A percentile compares a stretch with the other conserved stretches of the same genome.
phyloP scores from a whole-genome alignment of 148 eudicot species.

The Gaultheria prostrata region DNA sequence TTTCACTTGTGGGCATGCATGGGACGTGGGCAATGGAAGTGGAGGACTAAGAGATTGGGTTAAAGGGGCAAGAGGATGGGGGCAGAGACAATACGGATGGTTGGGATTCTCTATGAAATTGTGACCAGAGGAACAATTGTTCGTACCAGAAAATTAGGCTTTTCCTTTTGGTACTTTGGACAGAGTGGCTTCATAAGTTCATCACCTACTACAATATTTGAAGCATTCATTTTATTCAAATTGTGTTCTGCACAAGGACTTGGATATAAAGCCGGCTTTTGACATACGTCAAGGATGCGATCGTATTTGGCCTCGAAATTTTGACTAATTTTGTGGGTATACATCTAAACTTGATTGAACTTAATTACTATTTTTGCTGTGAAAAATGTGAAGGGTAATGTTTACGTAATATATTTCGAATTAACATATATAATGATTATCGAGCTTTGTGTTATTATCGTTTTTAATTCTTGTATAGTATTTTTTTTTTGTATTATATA shows the following conservation, averaged over 20 bases:
- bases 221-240: neutral
- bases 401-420: too few relatives aligned
- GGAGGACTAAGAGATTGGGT: neutral
- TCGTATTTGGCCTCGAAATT: too few relatives aligned
- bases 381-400: too few relatives aligned
- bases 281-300: too few relatives aligned
- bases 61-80: neutral
- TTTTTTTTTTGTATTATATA: too few relatives aligned
- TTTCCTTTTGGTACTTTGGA: neutral
- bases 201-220: neutral
- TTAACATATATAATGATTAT: too few relatives aligned
- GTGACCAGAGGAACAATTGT: neutral
- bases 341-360: too few relatives aligned
- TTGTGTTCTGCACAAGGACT: neutral
- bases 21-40: neutral
- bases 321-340: too few relatives aligned
- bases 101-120: neutral
- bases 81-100: neutral
- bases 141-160: neutral
- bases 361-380: too few relatives aligned
- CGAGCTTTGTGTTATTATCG: too few relatives aligned
- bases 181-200: neutral
- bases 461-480: too few relatives aligned
- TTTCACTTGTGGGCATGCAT: neutral
- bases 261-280: too few relatives aligned